Evolutionary conservation across 108 stramenopile genomes (phyloP).

Genomic region (Conticribra guillardii): DNA sequence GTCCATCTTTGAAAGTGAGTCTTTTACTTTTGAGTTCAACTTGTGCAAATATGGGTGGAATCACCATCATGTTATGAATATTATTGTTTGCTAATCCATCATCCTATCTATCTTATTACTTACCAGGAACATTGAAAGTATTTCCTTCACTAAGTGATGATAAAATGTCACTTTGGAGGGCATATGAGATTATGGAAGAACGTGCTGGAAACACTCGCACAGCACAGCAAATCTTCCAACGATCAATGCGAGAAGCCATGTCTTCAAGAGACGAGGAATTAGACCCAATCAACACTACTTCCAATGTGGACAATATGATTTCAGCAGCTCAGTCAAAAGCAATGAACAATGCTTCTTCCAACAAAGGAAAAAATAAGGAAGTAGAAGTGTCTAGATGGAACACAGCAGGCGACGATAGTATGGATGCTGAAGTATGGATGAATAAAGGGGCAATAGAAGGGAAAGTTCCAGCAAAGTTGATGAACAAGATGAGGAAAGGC

Average conservation of each 20-base stretch:
- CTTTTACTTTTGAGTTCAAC: not conserved
- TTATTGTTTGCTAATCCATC: too few relatives aligned
- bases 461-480: conserved; percentile 52
- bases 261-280: conserved; percentile 27
- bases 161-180: conserved; percentile 72
- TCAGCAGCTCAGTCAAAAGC: not conserved
- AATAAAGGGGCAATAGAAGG: conserved; percentile 81
- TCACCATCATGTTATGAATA: too few relatives aligned
- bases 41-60: too few relatives aligned
- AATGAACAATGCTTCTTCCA: not conserved
- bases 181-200: conserved; percentile 87
- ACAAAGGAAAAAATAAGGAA: conserved; percentile 10
- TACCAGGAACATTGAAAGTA: conserved; percentile 56
- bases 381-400: conserved; percentile 65
- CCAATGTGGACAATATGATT: conserved; percentile 4
- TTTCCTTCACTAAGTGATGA: conserved; percentile 74
- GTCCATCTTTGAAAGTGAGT: conserved; percentile 67
- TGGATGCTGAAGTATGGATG: conserved; percentile 75
- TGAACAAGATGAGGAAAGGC: conserved; percentile 50
- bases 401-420: conserved; percentile 44
- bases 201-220: conserved; percentile 58
- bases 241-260: conserved; percentile 76
- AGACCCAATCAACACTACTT: conserved; percentile 1
- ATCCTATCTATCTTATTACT: not conserved
- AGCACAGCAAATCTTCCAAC: conserved; percentile 73